Percentiles rank a stretch among this genome's conserved stretches.
These are phyloP conservation scores for Hypoxylon fuscum DNA, from an alignment of 495 filamentous ascomycete species.

Conservation along the genomic window DNA sequence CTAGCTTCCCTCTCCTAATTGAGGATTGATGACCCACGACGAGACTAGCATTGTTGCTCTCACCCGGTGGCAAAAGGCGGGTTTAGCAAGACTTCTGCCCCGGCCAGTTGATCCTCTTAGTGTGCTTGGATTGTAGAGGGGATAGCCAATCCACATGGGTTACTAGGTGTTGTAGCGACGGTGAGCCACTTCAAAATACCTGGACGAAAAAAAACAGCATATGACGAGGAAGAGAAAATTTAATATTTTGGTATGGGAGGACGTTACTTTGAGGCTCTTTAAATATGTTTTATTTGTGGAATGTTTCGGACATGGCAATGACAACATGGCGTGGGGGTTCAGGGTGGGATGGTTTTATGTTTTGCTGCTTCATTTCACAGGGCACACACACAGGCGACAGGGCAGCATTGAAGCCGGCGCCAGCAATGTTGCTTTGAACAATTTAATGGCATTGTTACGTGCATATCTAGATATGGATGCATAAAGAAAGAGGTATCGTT, in stretches of 20 bases:
- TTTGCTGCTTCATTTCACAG: not conserved
- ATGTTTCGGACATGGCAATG: conserved; percentile 47
- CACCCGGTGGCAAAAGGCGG: conserved; percentile 24
- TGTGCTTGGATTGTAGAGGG: conserved; percentile 4
- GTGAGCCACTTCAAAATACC: conserved; percentile 14
- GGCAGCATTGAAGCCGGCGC: conserved; percentile 28
- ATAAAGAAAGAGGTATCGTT: not conserved
- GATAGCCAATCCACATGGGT: conserved; percentile 21
- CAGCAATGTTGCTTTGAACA: conserved; percentile 8
- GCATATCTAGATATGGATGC: no score
- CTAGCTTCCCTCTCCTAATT: conserved; percentile 37
- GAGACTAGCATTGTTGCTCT: conserved; percentile 21
- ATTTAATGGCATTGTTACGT: no score
- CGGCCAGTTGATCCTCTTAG: conserved; percentile 6
- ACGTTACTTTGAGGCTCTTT: conserved; percentile 50
- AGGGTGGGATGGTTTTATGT: conserved; percentile 42
- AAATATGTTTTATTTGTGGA: conserved; percentile 45
- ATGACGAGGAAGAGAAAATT: conserved; percentile 30
- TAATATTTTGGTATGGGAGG: conserved; percentile 31
- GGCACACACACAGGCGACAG: no score
- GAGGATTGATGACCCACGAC: conserved; percentile 31
- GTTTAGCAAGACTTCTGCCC: conserved; percentile 1
- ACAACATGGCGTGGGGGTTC: conserved; percentile 49
- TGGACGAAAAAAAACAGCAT: conserved; percentile 12
- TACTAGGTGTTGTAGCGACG: conserved; percentile 17